Conservation (phyloP, 73 alveolate genomes). For the Symbiodinium natans region DNA sequence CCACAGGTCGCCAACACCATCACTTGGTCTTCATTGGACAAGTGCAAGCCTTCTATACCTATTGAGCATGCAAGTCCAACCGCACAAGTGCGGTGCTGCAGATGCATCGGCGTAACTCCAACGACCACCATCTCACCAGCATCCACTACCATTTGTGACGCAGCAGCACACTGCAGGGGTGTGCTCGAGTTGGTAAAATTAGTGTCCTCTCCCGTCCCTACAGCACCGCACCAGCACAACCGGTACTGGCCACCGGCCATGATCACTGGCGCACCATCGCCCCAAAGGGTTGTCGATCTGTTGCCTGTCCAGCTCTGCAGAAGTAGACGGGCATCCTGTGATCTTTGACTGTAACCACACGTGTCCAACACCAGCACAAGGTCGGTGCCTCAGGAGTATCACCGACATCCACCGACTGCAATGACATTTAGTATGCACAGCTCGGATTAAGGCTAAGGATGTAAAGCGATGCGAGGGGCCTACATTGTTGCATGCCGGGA, state of each 20-base stretch:
- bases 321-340: not conserved
- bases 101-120: not conserved
- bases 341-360: slow-evolving; percentile 37
- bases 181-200: not conserved
- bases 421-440: not conserved
- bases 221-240: slow-evolving; percentile 14
- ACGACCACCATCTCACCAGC: slow-evolving; percentile 7
- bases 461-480: not conserved
- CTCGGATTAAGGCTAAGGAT: not conserved
- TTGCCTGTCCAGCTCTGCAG: not conserved
- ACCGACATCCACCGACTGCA: too few relatives aligned
- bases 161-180: not conserved
- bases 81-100: slow-evolving; percentile 21
- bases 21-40: not conserved
- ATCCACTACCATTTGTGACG: not conserved
- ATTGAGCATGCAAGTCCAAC: slow-evolving; percentile 14
- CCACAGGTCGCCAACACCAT: slow-evolving; percentile 44
- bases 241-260: slow-evolving; percentile 31
- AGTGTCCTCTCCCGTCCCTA: not conserved
- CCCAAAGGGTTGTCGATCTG: not conserved
- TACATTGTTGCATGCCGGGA: not conserved
- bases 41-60: not conserved
- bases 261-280: not conserved
- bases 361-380: slow-evolving; percentile 3
- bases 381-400: not conserved